phyloP scores from a whole-genome alignment of 108 stramenopile genomes.

The Nannochloropsis gaditana region DNA sequence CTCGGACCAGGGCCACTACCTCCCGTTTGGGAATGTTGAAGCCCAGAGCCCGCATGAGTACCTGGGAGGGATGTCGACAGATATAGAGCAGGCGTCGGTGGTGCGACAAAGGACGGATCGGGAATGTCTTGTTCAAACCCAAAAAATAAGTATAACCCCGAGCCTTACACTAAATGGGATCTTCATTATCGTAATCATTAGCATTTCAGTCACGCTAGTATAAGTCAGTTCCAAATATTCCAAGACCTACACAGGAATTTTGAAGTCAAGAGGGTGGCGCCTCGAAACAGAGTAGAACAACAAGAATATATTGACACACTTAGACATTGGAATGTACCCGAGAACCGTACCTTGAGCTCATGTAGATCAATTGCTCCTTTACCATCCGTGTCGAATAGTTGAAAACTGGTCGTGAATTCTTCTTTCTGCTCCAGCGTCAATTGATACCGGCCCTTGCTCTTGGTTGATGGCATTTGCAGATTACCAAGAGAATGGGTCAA shows the following conservation, averaged over 20 bases:
- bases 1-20: background rate
- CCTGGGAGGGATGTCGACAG: background rate
- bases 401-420: slow-evolving; percentile 20
- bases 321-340: background rate
- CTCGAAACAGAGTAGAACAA: too few species aligned
- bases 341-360: background rate
- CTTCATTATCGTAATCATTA: too few species aligned
- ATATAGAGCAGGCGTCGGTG: background rate
- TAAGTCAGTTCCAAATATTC: too few species aligned
- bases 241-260: too few species aligned
- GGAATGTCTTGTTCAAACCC: background rate
- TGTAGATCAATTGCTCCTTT: background rate
- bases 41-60: slow-evolving; percentile 10
- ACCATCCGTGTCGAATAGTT: background rate
- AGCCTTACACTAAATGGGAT: too few species aligned
- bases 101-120: background rate
- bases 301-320: background rate
- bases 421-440: background rate
- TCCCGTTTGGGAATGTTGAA: slow-evolving; percentile 5
- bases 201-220: too few species aligned
- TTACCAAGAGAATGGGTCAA: too few species aligned
- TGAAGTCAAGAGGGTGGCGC: too few species aligned
- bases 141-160: too few species aligned
- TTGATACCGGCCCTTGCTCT: background rate
- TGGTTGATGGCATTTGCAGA: background rate